Evolutionary conservation across 108 stramenopile genomes (phyloP), one percentile per base, ranked within the genome.

Genomic region (Parmales sp.): DNA sequence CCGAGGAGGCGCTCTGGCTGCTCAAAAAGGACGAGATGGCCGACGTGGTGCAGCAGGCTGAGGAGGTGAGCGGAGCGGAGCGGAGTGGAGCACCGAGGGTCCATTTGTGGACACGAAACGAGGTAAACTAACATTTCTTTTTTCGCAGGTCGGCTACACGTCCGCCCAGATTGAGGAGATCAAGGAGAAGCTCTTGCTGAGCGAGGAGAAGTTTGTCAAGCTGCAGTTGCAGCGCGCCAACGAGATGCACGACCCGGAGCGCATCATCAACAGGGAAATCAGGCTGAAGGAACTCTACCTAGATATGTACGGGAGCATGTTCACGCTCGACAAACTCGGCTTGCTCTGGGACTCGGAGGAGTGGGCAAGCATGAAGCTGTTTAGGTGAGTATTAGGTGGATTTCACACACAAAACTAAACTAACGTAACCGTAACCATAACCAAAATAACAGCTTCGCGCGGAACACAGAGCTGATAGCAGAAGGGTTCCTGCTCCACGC

Each of bases 181-280:
- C 66, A 65, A 67, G 34, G 49, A 51, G n/a, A 67, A 74, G 69
- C 69, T 81, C 38, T 39, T 39, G 18, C 74, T 81, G 26, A 76
- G 76, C 36, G 78, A 79, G 80, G 76, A 73, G 19, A 74, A 78
- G 37, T 77, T 74, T 65, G 73, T 79, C 41, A 43, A 51, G 50
- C 48, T 72, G 22, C 70, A 80, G 75, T 69, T 82, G 20, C 72
- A 82, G 67, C 45, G 63, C 25, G 80, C 80, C 66, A 78, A 76
- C 49, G 72, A 73, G 63, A 68, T 73, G 2, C 45, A 65, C 38
- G 80, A 82, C 74, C 73, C 75, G 4, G 74, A 76, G 37, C 63
- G 80, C n/a, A 67, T 77, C 34, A 76, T 82, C 72, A 77, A 79
- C 74, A 73, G 80, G 50, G 78, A 82, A 69, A 77, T 82, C 60